Evolutionary conservation across 2,329 filamentous ascomycete genomes (phyloP).

Genomic region (Triangularia verruculosa): DNA sequence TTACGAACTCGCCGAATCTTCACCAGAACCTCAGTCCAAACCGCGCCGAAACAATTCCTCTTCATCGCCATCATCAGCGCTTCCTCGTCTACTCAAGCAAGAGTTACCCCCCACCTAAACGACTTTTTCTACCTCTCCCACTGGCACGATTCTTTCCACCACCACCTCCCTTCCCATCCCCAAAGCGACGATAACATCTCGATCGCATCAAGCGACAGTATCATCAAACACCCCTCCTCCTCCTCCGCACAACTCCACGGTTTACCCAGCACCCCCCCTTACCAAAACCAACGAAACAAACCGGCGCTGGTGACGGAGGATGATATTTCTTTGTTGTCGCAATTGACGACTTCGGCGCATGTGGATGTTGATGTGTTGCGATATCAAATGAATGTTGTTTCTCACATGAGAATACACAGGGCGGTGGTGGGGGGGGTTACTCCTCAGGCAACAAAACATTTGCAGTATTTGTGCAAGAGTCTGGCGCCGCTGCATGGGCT

Average conservation of each 20-base stretch:
- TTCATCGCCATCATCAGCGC: slow-evolving; percentile 67
- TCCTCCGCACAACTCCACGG: no score
- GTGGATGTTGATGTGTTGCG: slow-evolving; percentile 74
- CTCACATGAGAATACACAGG: slow-evolving; percentile 84
- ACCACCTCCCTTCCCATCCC: no score
- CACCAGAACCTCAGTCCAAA: slow-evolving; percentile 69
- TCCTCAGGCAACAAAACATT: slow-evolving; percentile 73
- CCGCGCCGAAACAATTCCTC: slow-evolving; percentile 73
- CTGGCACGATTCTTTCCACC: slow-evolving; percentile 71
- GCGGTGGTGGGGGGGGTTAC: slow-evolving; percentile 77
- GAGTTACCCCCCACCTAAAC: slow-evolving; percentile 61
- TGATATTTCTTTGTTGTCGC: slow-evolving; percentile 59
- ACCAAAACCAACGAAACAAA: slow-evolving; percentile 3
- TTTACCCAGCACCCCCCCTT: background rate
- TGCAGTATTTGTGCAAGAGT: slow-evolving; percentile 65
- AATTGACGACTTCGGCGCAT: slow-evolving; percentile 55
- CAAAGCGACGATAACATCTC: slow-evolving; percentile 23
- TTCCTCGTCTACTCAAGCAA: slow-evolving; percentile 34
- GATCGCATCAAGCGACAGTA: slow-evolving; percentile 42
- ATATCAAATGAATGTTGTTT: slow-evolving; percentile 83
- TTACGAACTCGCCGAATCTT: slow-evolving; percentile 76
- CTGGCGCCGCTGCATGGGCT: slow-evolving; percentile 80
- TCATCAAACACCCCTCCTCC: slow-evolving; percentile 38
- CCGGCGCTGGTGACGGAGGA: slow-evolving; percentile 32
- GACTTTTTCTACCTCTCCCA: slow-evolving; percentile 88